These are phyloP conservation scores for Phytophthora syringae DNA, from an alignment of 352 stramenopile species.

Conservation along the genomic window DNA sequence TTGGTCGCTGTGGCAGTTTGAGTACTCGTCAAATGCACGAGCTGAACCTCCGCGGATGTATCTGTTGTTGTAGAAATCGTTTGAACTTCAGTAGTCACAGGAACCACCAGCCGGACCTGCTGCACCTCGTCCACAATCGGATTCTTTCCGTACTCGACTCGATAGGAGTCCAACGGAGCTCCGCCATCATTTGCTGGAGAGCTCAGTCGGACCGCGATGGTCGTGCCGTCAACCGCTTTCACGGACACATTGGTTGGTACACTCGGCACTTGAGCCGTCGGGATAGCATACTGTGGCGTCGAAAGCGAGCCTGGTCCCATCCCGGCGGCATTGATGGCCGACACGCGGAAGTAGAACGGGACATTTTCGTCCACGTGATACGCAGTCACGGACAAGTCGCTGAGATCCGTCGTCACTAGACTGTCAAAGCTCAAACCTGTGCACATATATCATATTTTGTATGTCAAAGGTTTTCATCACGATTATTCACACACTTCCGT, in stretches of 20 bases:
- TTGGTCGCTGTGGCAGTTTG: constrained; percentile 57
- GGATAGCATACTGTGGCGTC: constrained; percentile 85
- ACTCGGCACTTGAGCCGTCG: constrained; percentile 81
- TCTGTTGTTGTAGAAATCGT: constrained; percentile 77
- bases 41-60: constrained; percentile 86
- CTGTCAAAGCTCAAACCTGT: constrained; percentile 87
- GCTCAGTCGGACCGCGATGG: constrained; percentile 79
- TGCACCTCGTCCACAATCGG: constrained; percentile 89
- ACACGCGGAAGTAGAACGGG: constrained; percentile 95
- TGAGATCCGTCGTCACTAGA: constrained; percentile 88
- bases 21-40: constrained; percentile 86
- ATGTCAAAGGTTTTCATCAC: constrained; percentile 10
- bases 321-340: constrained; percentile 91
- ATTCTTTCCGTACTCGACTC: constrained; percentile 88
- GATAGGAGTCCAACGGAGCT: constrained; percentile 86
- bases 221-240: constrained; percentile 87
- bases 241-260: constrained; percentile 80
- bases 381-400: constrained; percentile 81
- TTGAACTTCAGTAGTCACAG: constrained; percentile 77
- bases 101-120: constrained; percentile 62
- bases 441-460: neutral
- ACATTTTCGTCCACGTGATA: constrained; percentile 93
- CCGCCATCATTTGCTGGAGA: constrained; percentile 88
- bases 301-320: constrained; percentile 68
- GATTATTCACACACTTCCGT: neutral